Percentiles rank a stretch among this genome's conserved stretches.
Conservation (phyloP, 2,329 filamentous ascomycete species). For the Pseudodiploospora longispora region DNA sequence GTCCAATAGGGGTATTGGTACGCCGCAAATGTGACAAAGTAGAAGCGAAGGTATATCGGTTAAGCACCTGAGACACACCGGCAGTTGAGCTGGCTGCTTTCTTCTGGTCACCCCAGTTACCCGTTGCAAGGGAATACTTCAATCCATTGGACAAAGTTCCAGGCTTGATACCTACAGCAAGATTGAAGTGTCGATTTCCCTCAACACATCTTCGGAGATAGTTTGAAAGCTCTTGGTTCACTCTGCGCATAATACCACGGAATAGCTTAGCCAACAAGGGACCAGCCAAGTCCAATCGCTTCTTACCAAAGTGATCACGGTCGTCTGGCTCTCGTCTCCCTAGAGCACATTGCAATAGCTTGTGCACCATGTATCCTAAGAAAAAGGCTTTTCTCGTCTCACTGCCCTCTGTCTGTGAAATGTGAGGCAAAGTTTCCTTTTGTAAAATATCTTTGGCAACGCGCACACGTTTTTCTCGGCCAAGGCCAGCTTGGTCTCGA, state of each 20-base stretch:
- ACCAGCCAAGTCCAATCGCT: conserved; percentile 90
- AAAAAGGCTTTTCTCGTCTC: conserved; percentile 97
- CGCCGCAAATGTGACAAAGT: conserved; percentile 93
- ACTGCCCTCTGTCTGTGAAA: conserved; percentile 88
- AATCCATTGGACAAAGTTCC: conserved; percentile 87
- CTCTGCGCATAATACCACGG: conserved; percentile 80
- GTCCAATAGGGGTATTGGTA: conserved; percentile 94
- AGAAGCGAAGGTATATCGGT: conserved; percentile 94
- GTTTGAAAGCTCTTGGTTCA: conserved; percentile 83
- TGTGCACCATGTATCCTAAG: conserved; percentile 97
- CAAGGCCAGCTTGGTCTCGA: conserved; percentile 50
- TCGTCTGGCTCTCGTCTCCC: conserved; percentile 92
- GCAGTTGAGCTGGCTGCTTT: conserved; percentile 92
- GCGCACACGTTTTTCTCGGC: conserved; percentile 78
- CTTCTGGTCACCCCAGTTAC: conserved; percentile 99
- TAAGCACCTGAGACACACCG: conserved; percentile 95
- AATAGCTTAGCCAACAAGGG: conserved; percentile 95
- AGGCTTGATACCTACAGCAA: conserved; percentile 84
- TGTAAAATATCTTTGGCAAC: conserved; percentile 92
- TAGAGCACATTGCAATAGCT: conserved; percentile 84
- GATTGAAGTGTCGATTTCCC: conserved; percentile 77
- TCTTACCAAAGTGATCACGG: conserved; percentile 98
- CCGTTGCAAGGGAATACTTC: conserved; percentile 94
- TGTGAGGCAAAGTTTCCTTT: conserved; percentile 93
- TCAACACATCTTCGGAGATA: conserved; percentile 92